Evolutionary conservation across 352 stramenopile genomes (phyloP), one percentile per base, ranked within the genome.

Genomic region (Globisporangium yorkense): DNA sequence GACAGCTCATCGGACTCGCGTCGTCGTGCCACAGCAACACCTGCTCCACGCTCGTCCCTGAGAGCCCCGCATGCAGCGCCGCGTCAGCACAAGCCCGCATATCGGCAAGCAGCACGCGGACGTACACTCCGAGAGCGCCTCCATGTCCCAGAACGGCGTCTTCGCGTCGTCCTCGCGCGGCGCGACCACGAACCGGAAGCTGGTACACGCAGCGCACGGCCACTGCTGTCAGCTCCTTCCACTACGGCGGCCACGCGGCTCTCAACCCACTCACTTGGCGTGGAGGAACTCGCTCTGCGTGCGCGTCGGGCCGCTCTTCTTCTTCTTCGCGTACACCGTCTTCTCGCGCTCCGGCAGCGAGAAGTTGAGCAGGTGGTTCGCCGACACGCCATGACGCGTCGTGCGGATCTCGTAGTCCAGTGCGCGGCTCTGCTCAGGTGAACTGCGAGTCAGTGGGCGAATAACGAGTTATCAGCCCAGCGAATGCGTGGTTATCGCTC

Each of bases 321-420:
- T 89, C 58, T 78, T 79, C 46, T 74, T 66, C 39, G 70, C 59
- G 50, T 72, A 55, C 20, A 64, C 53, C 41, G 63, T 55, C 41
- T 71, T 82, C 48, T 94, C 80, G 39, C 84, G 80, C 61, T 91
- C 82, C 3, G 84, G 84, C 31, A 92, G 73, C 39, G 74, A 75
- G 44, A 94, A 94, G 55, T 94, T 94, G 51, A 94, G 75, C 66
- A 94, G 63, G 57, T 94, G 81, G 55, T 94, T 94, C 53, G 82
- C 84, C 21, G 77, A 85, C 39, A 92, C 70, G 37, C 80, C 81
- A 31, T 88, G 77, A 45, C 82, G 80, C 15, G 74, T 84, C 56
- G 78, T 63, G 39, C 78, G 75, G 20, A 74, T 72, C 51, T 87
- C 76, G 37, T 74, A 75, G 50, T 85, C 73, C 56, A 85, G 70